Percentiles rank a stretch among this genome's conserved stretches.
Evolutionary conservation across 2,329 filamentous ascomycete genomes (phyloP).

Genomic region (Cladorrhinum sp.): DNA sequence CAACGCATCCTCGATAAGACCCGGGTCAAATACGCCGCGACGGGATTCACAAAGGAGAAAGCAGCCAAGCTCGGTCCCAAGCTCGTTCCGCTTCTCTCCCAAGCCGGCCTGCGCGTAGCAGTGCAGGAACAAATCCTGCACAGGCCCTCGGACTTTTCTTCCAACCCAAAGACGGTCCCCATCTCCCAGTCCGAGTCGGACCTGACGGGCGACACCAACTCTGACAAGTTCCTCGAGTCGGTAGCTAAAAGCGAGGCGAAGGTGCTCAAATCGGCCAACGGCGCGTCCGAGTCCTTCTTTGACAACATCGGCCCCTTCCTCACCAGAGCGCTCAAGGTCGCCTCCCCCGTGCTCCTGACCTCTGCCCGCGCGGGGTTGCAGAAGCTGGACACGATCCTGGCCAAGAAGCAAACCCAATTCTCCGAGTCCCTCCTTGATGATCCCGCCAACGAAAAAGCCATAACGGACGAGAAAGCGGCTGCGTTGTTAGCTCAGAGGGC

Average conservation of each 20-base stretch:
- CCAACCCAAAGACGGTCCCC: background rate
- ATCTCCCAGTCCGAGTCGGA: background rate
- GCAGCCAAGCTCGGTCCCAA: constrained; percentile 1
- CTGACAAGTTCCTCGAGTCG: background rate
- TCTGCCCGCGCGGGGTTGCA: background rate
- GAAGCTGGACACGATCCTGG: background rate
- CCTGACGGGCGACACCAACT: background rate
- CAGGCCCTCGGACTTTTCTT: background rate
- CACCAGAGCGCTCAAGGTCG: background rate
- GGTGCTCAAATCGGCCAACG: background rate
- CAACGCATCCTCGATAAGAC: constrained; percentile 17
- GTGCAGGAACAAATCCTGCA: background rate
- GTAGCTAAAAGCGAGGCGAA: constrained; percentile 2
- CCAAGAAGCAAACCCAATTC: background rate
- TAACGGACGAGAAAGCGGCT: constrained; percentile 1
- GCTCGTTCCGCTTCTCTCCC: constrained; percentile 1
- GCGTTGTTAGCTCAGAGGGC: constrained; percentile 1
- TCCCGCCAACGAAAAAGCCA: background rate
- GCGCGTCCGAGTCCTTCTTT: background rate
- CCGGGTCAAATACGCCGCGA: constrained; percentile 10
- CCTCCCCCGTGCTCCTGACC: background rate
- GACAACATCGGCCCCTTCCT: constrained; percentile 2
- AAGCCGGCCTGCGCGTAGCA: background rate
- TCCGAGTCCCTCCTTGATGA: background rate
- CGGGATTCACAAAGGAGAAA: background rate